These are phyloP conservation scores for Xanthoconium purpureum DNA, from an alignment of 768 basidiomycete genomes.

Conservation along the genomic window DNA sequence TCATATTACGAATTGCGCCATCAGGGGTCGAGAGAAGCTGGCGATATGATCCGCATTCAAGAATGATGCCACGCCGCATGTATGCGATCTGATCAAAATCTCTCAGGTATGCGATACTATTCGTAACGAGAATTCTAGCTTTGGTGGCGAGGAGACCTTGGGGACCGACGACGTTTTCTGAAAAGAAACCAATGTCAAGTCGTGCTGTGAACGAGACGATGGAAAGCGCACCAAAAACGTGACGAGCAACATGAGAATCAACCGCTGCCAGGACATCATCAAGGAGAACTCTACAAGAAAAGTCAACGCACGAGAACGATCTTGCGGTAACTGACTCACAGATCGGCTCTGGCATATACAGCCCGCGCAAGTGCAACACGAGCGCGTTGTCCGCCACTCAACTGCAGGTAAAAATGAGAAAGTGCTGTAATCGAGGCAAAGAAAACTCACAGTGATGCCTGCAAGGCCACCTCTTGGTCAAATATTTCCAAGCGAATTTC, in stretches of 20 bases:
- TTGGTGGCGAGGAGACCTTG: conserved; percentile 78
- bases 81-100: conserved; percentile 74
- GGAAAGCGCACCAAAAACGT: conserved; percentile 62
- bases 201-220: background rate
- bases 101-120: conserved; percentile 78
- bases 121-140: conserved; percentile 83
- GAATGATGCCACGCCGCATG: conserved; percentile 77
- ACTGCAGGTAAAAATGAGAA: conserved; percentile 35
- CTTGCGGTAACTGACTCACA: conserved; percentile 44
- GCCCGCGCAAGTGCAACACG: conserved; percentile 83
- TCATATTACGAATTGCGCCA: conserved; percentile 68
- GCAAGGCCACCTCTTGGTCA: background rate
- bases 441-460: conserved; percentile 55
- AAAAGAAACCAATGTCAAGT: conserved; percentile 9
- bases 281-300: conserved; percentile 56
- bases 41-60: conserved; percentile 70
- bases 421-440: conserved; percentile 3
- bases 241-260: conserved; percentile 84
- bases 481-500: background rate
- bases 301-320: background rate
- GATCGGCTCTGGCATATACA: conserved; percentile 87
- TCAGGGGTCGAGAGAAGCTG: conserved; percentile 56
- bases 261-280: conserved; percentile 90
- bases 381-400: conserved; percentile 84
- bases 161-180: conserved; percentile 88